phyloP scores from a whole-genome alignment of 2,329 filamentous ascomycete species.

The Hypoxylon sp. region DNA sequence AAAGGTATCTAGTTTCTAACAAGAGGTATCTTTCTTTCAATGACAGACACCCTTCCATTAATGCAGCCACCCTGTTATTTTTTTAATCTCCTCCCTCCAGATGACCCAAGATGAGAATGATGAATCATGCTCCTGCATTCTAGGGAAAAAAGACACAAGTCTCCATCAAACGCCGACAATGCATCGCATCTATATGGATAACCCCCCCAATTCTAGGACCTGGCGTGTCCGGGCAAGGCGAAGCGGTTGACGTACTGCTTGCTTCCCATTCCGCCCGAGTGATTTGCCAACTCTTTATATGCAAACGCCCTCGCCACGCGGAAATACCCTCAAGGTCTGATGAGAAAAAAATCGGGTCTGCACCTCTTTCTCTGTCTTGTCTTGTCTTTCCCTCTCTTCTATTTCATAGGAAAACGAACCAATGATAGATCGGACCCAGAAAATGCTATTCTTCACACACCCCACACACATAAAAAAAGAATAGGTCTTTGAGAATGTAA shows the following conservation, averaged over 20 bases:
- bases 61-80: not conserved
- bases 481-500: too few species aligned
- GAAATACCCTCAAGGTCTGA: not conserved
- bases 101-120: not conserved
- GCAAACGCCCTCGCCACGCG: too few species aligned
- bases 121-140: not conserved
- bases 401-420: too few species aligned
- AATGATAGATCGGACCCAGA: not conserved
- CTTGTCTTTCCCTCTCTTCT: too few species aligned
- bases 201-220: not conserved
- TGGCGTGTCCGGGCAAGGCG: not conserved
- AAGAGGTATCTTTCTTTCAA: not conserved
- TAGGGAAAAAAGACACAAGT: not conserved
- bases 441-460: not conserved
- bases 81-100: too few species aligned
- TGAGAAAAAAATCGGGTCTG: not conserved
- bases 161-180: not conserved
- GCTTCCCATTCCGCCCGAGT: too few species aligned
- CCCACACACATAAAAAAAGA: too few species aligned
- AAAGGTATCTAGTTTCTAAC: not conserved
- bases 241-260: not conserved
- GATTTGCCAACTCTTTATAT: not conserved
- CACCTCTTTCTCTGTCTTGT: not conserved
- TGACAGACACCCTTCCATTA: not conserved
- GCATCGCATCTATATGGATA: not conserved